Conservation (phyloP, 192 early-diverging fungal species). For the Backusella psychrophila region DNA sequence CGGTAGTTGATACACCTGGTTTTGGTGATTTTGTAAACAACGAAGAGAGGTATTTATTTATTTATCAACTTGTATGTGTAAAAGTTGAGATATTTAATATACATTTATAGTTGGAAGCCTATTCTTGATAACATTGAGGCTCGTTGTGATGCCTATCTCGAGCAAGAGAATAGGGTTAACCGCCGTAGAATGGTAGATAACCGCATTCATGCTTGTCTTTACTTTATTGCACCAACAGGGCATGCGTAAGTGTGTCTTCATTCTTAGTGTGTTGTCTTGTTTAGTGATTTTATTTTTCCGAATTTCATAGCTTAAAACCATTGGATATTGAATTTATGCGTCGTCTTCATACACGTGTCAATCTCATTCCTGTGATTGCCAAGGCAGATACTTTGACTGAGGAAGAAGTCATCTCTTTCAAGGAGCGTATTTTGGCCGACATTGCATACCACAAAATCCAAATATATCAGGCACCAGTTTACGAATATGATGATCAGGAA, state of each 20-base stretch:
- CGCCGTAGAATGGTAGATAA: conserved; percentile 89
- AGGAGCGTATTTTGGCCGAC: conserved; percentile 80
- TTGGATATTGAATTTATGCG: conserved; percentile 97
- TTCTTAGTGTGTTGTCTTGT: neutral
- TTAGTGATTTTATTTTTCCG: neutral
- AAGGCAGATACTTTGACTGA: conserved; percentile 90
- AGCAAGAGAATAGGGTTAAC: conserved; percentile 91
- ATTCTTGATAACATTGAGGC: conserved; percentile 95
- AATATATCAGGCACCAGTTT: conserved; percentile 81
- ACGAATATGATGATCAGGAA: conserved; percentile 82
- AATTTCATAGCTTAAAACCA: conserved; percentile 63
- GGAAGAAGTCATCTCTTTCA: conserved; percentile 80
- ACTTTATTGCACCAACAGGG: conserved; percentile 97
- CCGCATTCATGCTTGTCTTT: conserved; percentile 92
- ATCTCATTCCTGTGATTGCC: conserved; percentile 87
- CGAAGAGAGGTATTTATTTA: conserved; percentile 71
- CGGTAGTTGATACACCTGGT: conserved; percentile 96
- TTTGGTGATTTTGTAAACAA: conserved; percentile 99
- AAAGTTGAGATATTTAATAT: neutral
- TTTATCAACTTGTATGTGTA: neutral
- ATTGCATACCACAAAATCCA: conserved; percentile 82
- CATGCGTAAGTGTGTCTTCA: conserved; percentile 61
- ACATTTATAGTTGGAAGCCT: conserved; percentile 83
- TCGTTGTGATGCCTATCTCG: conserved; percentile 89
- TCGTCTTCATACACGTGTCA: conserved; percentile 83